Evolutionary conservation across 2,329 filamentous ascomycete species (phyloP), one percentile per base, ranked within the genome.

Genomic region (Fusarium pseudoanthophilum): DNA sequence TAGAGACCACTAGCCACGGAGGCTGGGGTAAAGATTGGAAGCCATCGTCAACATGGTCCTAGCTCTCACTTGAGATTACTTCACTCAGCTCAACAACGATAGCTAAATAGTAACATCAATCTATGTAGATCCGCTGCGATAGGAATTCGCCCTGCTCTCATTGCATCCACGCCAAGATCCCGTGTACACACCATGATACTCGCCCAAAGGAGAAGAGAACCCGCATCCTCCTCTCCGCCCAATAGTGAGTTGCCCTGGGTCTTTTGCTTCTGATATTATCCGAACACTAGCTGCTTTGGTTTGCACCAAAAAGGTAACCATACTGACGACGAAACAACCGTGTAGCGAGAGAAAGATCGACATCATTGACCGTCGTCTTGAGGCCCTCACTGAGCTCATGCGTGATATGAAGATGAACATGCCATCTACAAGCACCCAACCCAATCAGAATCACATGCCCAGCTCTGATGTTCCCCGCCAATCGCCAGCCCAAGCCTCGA

Each of bases 331-430:
- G 36, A 18, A 60, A 36, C 11, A 18, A 36, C 37, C 39, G 51
- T 64, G 4, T 14, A 83, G 82, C 75, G 82, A 83, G 60, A 76
- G 78, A 51, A 83, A 83, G 71, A 83, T 83, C 28, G 82, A 83
- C 46, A 78, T 78, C 21, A 82, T 83, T 49, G 82, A 83, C 57
- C 79, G 77, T 15, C 79, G 80, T 18, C 78, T 83, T 5, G 78
- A 83, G 63, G 78, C 78, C 3, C 78, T 83, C 24, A 77, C 81
- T 20, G 73, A 75, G 30, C 74, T 82, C 20, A 77, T 83, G 45
- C 75, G 79, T 48, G 80, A 82, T 42, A 77, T 83, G 65, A 82
- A 77, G 55, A 73, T 77, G 43, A 77, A 69, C 34, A 77, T 71
- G 57, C 52, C 76, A 14, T 55, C 72, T 40, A 63, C 66, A 36